Evolutionary conservation across 2,329 filamentous ascomycete genomes (phyloP), one percentile per base, ranked within the genome.

Genomic region (Laburnicola sp.): DNA sequence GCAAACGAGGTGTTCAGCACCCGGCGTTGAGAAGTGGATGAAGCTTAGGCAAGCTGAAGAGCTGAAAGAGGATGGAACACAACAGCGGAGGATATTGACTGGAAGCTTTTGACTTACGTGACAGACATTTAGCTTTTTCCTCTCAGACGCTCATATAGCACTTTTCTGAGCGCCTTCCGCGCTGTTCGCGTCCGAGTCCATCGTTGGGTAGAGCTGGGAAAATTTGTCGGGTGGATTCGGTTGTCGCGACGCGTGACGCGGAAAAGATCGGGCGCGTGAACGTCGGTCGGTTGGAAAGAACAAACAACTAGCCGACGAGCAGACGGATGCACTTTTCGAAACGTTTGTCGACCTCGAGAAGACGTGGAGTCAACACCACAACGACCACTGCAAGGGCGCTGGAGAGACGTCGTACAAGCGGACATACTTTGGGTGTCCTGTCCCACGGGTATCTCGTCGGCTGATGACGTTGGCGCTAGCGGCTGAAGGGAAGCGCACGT

Each of bases 171-270:
- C 45, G 39, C 44, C 41, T 50, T 53, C 23, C 21, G 40, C 37
- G 35, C 42, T 31, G 32, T 31, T 54, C 25, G 52, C 28, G 54
- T 53, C 54, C 28, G 53, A 53, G 45, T 56, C 52, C 59, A 62
- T 62, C 9, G 22, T 53, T 46, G 7, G 23, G 38, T 41, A 41
- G 43, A 49, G 46, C 43, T 43, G 39, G n/a, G 54, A 53, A 56
- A 40, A 52, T 59, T 56, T 26, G 21, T 61, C 59, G 59, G 59
- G 54, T 43, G 41, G 50, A 55, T 32, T 51, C 59, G 59, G 58
- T 35, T 42, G 30, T 23, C 3, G 21, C 39, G 40, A 34, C 52
- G 54, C 40, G 43, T 50, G 52, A 56, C 35, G 30, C 48, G 40
- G 34, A 35, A 41, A 42, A 8, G 27, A 25, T 51, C 56, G 58